phyloP scores from a whole-genome alignment of 495 filamentous ascomycete species.

The Hypoxylon intermedium region DNA sequence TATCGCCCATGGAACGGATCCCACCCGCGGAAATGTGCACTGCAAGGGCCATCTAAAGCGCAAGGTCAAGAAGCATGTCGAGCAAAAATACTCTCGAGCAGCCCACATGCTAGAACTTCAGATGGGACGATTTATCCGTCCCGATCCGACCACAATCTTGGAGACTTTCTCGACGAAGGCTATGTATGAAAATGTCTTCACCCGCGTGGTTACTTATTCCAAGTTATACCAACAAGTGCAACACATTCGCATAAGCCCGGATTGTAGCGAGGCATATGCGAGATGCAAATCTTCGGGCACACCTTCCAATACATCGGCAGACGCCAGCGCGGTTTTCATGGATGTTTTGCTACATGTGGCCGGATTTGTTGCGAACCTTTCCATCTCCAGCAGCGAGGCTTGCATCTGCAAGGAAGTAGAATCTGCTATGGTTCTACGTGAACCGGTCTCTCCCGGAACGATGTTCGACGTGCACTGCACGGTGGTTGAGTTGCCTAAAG shows the following conservation, averaged over 20 bases:
- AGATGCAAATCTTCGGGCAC: slow-evolving; percentile 5
- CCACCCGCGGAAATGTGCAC: neutral
- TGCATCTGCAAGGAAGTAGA: slow-evolving; percentile 15
- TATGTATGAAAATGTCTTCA: slow-evolving; percentile 14
- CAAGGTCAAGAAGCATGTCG: neutral
- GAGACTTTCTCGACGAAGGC: slow-evolving; percentile 9
- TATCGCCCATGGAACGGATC: neutral
- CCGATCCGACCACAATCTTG: slow-evolving; percentile 1
- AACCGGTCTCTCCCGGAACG: neutral
- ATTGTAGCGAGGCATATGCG: slow-evolving; percentile 14
- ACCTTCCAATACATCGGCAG: neutral
- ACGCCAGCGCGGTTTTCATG: slow-evolving; percentile 6
- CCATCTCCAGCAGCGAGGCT: slow-evolving; percentile 1
- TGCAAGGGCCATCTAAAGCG: neutral
- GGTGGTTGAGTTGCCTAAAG: neutral
- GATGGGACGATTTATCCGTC: slow-evolving; percentile 1
- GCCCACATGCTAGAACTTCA: slow-evolving; percentile 1
- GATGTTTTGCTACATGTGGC: slow-evolving; percentile 12
- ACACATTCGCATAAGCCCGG: slow-evolving; percentile 12
- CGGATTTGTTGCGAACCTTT: slow-evolving; percentile 13
- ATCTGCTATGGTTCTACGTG: slow-evolving; percentile 6
- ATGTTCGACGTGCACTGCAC: neutral
- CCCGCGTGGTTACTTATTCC: slow-evolving; percentile 10
- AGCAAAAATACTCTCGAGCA: neutral
- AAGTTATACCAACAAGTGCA: slow-evolving; percentile 11